phyloP scores from a whole-genome alignment of 176 grass and related monocot species.

The Elaeis guineensis region DNA sequence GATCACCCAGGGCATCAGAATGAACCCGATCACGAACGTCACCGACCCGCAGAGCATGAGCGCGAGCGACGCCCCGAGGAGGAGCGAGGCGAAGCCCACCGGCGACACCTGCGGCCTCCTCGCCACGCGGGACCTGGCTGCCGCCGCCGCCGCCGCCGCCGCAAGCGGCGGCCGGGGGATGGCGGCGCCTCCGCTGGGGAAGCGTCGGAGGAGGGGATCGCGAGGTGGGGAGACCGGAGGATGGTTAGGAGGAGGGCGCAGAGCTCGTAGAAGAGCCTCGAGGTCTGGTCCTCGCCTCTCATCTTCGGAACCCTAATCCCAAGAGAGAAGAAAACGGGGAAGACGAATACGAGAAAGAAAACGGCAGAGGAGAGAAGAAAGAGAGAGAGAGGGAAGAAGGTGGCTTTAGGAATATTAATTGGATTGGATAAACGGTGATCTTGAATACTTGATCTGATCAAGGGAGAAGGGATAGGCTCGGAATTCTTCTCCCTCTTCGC shows the following conservation, averaged over 20 bases:
- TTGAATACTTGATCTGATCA: too few relatives aligned
- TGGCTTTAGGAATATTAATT: too few relatives aligned
- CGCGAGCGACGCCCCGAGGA: slow-evolving; percentile 61
- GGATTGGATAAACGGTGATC: too few relatives aligned
- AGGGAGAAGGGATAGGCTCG: too few relatives aligned
- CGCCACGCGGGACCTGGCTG: too few relatives aligned
- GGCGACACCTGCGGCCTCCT: slow-evolving; percentile 14
- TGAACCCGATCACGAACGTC: slow-evolving; percentile 69
- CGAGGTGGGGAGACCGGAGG: slow-evolving; percentile 12
- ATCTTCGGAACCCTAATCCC: slow-evolving; percentile 5
- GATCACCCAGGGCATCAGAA: slow-evolving; percentile 83
- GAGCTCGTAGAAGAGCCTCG: slow-evolving; percentile 48
- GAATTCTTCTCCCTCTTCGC: too few relatives aligned
- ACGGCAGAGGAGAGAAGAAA: neutral
- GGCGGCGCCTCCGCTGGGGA: neutral
- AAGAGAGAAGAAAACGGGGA: slow-evolving; percentile 16
- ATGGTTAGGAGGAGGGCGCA: slow-evolving; percentile 46
- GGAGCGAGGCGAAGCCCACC: slow-evolving; percentile 45
- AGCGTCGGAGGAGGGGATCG: too few relatives aligned
- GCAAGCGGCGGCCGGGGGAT: too few relatives aligned
- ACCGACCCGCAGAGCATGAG: slow-evolving; percentile 86
- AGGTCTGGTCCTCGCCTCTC: slow-evolving; percentile 29
- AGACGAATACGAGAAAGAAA: neutral
- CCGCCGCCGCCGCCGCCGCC: neutral
- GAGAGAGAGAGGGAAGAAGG: too few relatives aligned